A percentile compares a stretch with the other conserved stretches of the same genome.
Conservation (phyloP, 23 red algal species). For the Gracilaria gracilis region DNA sequence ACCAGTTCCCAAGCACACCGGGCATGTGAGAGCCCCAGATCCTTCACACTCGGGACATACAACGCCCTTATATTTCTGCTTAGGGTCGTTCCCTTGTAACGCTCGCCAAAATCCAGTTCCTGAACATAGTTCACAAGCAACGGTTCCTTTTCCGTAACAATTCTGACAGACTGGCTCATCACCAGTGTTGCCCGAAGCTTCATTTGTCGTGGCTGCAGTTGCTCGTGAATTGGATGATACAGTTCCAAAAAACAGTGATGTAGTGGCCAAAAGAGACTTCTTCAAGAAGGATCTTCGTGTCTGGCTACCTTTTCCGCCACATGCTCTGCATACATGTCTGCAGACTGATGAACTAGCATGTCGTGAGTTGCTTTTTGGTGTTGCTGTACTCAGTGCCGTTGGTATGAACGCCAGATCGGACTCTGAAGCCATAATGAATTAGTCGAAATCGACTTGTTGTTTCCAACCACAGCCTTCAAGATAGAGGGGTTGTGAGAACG, state of each 20-base stretch:
- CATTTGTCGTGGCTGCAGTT: not conserved
- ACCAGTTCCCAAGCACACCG: slow-evolving; percentile 93
- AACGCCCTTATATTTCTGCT: slow-evolving; percentile 87
- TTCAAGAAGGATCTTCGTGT: slow-evolving; percentile 25
- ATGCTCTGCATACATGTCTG: slow-evolving; percentile 7
- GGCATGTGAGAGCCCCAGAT: slow-evolving; percentile 78
- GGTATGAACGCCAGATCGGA: not conserved
- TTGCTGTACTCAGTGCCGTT: not conserved
- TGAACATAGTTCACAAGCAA: slow-evolving; percentile 89
- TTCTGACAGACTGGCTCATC: slow-evolving; percentile 62
- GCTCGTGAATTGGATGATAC: not conserved
- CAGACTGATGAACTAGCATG: not conserved
- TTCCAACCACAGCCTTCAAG: too few species aligned
- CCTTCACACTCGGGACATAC: slow-evolving; percentile 93
- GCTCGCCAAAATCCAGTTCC: slow-evolving; percentile 98
- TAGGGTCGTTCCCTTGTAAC: slow-evolving; percentile 59
- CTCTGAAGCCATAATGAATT: not conserved
- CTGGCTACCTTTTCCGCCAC: not conserved
- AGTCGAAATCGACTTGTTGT: not conserved
- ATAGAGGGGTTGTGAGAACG: too few species aligned
- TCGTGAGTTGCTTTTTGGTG: not conserved
- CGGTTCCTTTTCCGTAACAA: slow-evolving; percentile 75
- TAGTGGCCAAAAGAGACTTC: slow-evolving; percentile 19
- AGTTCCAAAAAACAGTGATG: slow-evolving; percentile 26
- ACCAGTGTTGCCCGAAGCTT: not conserved